Percentiles rank a stretch among this genome's conserved stretches.
Conservation (phyloP, 805 yeast species). For the Pichia nakasei region DNA sequence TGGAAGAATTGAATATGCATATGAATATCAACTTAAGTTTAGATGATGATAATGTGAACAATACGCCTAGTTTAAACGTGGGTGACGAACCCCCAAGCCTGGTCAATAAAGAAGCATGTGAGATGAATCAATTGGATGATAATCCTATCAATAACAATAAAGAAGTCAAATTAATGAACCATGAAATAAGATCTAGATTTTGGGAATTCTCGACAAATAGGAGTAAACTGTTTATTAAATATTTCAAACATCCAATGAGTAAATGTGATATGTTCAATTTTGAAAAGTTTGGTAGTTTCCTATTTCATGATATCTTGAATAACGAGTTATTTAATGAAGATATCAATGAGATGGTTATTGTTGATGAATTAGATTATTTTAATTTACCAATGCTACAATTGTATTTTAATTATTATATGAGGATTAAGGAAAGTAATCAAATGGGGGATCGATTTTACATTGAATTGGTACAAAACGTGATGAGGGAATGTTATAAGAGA, state of each 20-base stretch:
- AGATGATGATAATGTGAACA: background rate
- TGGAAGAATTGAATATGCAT: background rate
- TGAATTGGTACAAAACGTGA: slow-evolving; percentile 2
- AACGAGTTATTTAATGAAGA: slow-evolving; percentile 1
- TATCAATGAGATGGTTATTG: slow-evolving; percentile 5
- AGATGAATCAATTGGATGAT: background rate
- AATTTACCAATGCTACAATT: slow-evolving; percentile 36
- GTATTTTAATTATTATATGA: slow-evolving; percentile 27
- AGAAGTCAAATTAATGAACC: slow-evolving; percentile 5
- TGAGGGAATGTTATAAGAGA: background rate
- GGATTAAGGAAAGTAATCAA: background rate
- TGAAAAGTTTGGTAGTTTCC: background rate
- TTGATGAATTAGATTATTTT: slow-evolving; percentile 28
- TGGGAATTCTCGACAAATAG: slow-evolving; percentile 18
- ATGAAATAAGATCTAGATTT: slow-evolving; percentile 14
- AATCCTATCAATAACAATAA: background rate
- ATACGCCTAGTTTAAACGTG: background rate
- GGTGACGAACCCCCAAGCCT: background rate
- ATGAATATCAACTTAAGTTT: background rate
- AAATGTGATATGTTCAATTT: slow-evolving; percentile 3
- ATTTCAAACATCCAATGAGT: slow-evolving; percentile 11
- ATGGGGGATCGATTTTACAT: background rate
- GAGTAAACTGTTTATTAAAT: slow-evolving; percentile 14
- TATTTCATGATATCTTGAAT: slow-evolving; percentile 7
- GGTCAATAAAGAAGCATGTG: background rate